These are phyloP conservation scores for Botrytis porri DNA, from an alignment of 2,329 filamentous ascomycete genomes.

Conservation along the genomic window DNA sequence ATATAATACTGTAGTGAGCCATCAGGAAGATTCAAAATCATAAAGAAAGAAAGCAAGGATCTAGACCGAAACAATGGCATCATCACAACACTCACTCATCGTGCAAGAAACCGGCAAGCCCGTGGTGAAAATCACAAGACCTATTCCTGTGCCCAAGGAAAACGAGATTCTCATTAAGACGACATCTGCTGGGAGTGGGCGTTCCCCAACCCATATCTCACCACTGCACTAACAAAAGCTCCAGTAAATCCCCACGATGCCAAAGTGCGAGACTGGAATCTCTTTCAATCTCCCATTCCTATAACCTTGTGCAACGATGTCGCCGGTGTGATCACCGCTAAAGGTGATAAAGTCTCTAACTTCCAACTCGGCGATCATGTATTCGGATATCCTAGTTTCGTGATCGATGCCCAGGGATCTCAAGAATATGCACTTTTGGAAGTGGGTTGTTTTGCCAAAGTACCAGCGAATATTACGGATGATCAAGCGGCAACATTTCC, in stretches of 20 bases:
- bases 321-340: constrained; percentile 37
- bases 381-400: not conserved
- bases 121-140: constrained; percentile 25
- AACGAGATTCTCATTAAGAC: constrained; percentile 42
- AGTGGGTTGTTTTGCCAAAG: constrained; percentile 32
- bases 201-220: fast-evolving
- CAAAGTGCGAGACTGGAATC: constrained; percentile 27
- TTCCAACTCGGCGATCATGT: constrained; percentile 6
- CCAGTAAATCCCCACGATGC: constrained; percentile 20
- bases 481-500: constrained; percentile 42
- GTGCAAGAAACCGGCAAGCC: constrained; percentile 34
- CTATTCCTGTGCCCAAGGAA: constrained; percentile 37
- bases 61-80: constrained; percentile 2
- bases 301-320: constrained; percentile 40
- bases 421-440: constrained; percentile 42
- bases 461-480: constrained; percentile 39
- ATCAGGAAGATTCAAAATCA: not conserved
- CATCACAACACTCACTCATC: constrained; percentile 34
- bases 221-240: not conserved
- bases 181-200: constrained; percentile 34
- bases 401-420: constrained; percentile 30
- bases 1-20: not conserved
- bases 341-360: constrained; percentile 37
- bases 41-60: not conserved
- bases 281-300: constrained; percentile 38